Conservation (phyloP, 768 basidiomycete species). For the Cystofilobasidium ferigula region DNA sequence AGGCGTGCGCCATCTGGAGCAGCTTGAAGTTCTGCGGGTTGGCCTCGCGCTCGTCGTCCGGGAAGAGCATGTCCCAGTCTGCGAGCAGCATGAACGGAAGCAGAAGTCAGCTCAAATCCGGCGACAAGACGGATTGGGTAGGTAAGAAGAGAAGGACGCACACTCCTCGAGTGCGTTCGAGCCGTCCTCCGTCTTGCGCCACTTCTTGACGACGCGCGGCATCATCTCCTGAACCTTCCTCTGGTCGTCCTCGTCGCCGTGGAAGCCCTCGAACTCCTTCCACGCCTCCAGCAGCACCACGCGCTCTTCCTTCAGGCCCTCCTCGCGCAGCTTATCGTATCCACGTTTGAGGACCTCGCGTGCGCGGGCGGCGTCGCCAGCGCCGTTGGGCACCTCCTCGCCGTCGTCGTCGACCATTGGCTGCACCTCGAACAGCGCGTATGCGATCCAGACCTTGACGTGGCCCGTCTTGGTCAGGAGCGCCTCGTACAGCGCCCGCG, state of each 20-base stretch:
- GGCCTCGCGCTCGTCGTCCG: conserved; percentile 87
- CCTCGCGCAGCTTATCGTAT: conserved; percentile 73
- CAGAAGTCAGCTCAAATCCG: background rate
- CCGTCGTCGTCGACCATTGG: conserved; percentile 41
- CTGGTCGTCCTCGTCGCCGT: conserved; percentile 62
- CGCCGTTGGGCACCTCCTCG: conserved; percentile 46
- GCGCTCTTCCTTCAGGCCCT: conserved; percentile 81
- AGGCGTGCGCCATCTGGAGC: conserved; percentile 85
- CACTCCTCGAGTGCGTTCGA: conserved; percentile 68
- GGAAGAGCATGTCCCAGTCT: conserved; percentile 94
- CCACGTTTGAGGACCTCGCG: conserved; percentile 72
- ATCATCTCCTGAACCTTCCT: conserved; percentile 81
- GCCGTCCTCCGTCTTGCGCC: conserved; percentile 73
- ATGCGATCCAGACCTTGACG: conserved; percentile 95
- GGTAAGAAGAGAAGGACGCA: conserved; percentile 29
- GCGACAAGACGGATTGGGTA: background rate
- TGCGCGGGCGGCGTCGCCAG: conserved; percentile 58
- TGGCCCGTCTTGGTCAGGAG: conserved; percentile 75
- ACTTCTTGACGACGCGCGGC: conserved; percentile 77
- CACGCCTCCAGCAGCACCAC: conserved; percentile 85
- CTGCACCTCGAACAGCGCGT: conserved; percentile 70
- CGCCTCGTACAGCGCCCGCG: conserved; percentile 77
- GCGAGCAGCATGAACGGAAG: conserved; percentile 4
- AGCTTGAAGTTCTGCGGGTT: conserved; percentile 93
- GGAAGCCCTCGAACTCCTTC: conserved; percentile 80